phyloP scores from a whole-genome alignment of 176 grass and related monocot species.

The sorghum (Sorghum bicolor) region DNA sequence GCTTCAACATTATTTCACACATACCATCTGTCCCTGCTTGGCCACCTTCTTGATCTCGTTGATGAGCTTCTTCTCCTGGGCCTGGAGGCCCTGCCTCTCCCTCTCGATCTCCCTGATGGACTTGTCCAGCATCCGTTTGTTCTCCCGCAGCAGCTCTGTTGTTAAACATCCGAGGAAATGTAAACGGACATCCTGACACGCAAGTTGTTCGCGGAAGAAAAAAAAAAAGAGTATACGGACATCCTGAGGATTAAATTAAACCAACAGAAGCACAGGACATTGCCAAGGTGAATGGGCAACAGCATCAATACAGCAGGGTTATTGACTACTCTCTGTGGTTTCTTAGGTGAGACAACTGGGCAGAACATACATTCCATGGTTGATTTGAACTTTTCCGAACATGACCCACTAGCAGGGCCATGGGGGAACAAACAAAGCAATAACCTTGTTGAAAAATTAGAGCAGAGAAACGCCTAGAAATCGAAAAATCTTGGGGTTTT shows the following conservation, averaged over 20 bases:
- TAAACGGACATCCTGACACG: not conserved
- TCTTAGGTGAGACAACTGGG: not conserved
- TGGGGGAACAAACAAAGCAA: not conserved
- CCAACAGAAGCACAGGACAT: not conserved
- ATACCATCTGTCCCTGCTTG: constrained; percentile 83
- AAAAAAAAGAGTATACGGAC: too few species aligned
- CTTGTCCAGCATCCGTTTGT: constrained; percentile 72
- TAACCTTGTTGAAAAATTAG: not conserved
- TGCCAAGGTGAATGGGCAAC: not conserved
- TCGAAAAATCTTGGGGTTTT: not conserved
- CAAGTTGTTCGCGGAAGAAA: too few species aligned
- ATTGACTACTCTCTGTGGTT: not conserved
- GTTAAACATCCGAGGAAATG: constrained; percentile 13
- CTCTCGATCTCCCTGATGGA: constrained; percentile 79
- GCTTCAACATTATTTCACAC: not conserved
- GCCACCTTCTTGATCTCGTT: constrained; percentile 73
- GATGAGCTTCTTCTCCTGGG: constrained; percentile 80
- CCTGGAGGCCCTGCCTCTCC: constrained; percentile 69
- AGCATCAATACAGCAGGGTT: not conserved
- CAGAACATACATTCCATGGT: not conserved
- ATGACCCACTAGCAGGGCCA: not conserved
- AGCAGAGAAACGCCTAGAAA: not conserved
- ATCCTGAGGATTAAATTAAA: not conserved
- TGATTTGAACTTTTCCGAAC: not conserved
- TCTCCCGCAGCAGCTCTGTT: constrained; percentile 80